phyloP scores from a whole-genome alignment of 345 rosid genomes.

The Hibiscus tridactylites region DNA sequence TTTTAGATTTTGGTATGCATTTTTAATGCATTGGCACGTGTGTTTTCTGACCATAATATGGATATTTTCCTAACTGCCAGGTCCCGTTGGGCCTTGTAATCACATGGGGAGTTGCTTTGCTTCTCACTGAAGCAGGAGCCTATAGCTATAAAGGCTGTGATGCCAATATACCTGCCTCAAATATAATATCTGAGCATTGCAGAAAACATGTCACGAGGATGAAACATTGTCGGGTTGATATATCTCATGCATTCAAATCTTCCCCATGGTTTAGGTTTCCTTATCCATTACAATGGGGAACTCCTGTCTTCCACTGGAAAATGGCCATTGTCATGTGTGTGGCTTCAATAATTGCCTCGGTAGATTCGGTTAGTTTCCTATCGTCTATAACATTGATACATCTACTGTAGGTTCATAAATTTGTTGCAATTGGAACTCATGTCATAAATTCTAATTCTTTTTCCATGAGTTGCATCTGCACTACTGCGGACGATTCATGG shows the following conservation, averaged over 20 bases:
- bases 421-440: conserved; percentile 6
- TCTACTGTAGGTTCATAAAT: background rate
- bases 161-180: conserved; percentile 72
- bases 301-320: conserved; percentile 85
- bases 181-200: conserved; percentile 77
- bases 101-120: conserved; percentile 87
- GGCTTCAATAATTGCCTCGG: conserved; percentile 69
- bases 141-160: conserved; percentile 84
- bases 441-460: background rate
- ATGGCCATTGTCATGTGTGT: conserved; percentile 90
- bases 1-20: background rate
- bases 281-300: conserved; percentile 97
- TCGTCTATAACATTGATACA: conserved; percentile 13
- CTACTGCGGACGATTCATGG: background rate
- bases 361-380: conserved; percentile 73
- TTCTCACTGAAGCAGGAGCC: conserved; percentile 78
- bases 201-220: conserved; percentile 70
- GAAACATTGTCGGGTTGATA: conserved; percentile 83
- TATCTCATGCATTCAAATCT: conserved; percentile 70
- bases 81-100: conserved; percentile 93
- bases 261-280: conserved; percentile 98
- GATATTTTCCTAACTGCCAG: conserved; percentile 28
- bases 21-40: background rate
- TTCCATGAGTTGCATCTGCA: background rate
- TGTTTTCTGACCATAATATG: background rate